phyloP scores from a whole-genome alignment of 345 rosid genomes.

The Lenwebbia sp. region DNA sequence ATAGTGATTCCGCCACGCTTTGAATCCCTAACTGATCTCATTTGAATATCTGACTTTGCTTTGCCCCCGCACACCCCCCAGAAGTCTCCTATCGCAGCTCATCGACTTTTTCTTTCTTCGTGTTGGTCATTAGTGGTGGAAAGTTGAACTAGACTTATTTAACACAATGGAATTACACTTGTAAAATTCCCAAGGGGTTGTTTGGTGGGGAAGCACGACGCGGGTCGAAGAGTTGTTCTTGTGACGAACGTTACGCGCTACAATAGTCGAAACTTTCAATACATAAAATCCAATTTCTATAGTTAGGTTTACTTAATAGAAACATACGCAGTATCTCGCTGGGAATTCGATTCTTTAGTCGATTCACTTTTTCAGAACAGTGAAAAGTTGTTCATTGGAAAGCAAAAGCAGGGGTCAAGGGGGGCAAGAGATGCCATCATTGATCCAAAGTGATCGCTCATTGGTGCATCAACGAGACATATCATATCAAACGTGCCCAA shows the following conservation, averaged over 20 bases:
- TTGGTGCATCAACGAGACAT: background rate
- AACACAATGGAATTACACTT: background rate
- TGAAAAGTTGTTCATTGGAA: background rate
- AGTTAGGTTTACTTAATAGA: too few relatives aligned
- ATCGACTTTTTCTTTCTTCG: background rate
- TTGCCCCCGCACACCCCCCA: background rate
- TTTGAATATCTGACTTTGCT: background rate
- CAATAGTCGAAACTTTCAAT: too few relatives aligned
- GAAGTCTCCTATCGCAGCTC: background rate
- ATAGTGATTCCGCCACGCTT: background rate
- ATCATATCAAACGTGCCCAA: background rate
- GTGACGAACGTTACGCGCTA: background rate
- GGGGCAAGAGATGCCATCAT: background rate
- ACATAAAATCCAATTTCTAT: too few relatives aligned
- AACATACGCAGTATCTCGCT: too few relatives aligned
- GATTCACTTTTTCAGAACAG: fast-evolving
- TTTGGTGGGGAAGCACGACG: background rate
- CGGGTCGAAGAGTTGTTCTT: fast-evolving
- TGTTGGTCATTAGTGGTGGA: background rate
- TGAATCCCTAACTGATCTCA: background rate
- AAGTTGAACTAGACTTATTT: background rate
- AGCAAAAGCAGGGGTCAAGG: background rate
- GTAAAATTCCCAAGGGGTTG: background rate
- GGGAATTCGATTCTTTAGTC: background rate
- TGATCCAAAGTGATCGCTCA: background rate